Base-by-base conservation (phyloP, 2,329 filamentous ascomycete species). In the Curvularia verruculosa region DNA sequence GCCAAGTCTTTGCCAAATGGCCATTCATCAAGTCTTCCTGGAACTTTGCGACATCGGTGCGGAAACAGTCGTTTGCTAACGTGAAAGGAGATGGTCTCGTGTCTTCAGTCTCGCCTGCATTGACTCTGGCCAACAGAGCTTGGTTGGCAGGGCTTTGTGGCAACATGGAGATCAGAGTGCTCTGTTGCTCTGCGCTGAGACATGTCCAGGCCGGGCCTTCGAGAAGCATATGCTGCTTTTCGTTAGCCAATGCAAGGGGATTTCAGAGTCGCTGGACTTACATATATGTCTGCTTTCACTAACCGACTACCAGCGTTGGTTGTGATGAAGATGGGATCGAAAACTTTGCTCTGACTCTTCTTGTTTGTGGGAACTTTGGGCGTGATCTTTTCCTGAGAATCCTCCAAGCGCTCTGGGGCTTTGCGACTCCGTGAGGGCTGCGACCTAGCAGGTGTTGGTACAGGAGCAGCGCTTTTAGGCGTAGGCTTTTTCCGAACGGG, bases 1-100 rank as follows among this genome's bases (percentile, higher is more conserved):
- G 78, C 85, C 85, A 89, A 49, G 79, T 78, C 9, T 82, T 81
- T n/a, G 82, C 81, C 61, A 86, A 82, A 48, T 79, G 80, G 2
- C 87, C 87, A 24, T 80, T 76, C 21, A 71, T 71, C 1, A 88
- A 76, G 61, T 88, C 84, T 3, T 80, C 69, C 66, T 86, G 81
- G 67, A 85, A 88, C 49, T 81, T 78, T 18, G 82, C 80, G 37
- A 86, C 70, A 41, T 80, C 83, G 19, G 81, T 81, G 21, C 81
- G 79, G 72, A 86, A 84, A 54, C 80, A 77, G 44, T 78, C 75
- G 21, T 72, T 81, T 68, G 49, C 61, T 6, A 61, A 44, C 18
- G 50, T 63, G 29, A 71, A 69, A n/a, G 68, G 65, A 34, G 58
- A 47, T 3, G 73, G 74, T 1, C 68, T 60, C 7, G 61, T 59